Evolutionary conservation across 2,329 filamentous ascomycete genomes (phyloP).

Genomic region (Trichoderma koningii): DNA sequence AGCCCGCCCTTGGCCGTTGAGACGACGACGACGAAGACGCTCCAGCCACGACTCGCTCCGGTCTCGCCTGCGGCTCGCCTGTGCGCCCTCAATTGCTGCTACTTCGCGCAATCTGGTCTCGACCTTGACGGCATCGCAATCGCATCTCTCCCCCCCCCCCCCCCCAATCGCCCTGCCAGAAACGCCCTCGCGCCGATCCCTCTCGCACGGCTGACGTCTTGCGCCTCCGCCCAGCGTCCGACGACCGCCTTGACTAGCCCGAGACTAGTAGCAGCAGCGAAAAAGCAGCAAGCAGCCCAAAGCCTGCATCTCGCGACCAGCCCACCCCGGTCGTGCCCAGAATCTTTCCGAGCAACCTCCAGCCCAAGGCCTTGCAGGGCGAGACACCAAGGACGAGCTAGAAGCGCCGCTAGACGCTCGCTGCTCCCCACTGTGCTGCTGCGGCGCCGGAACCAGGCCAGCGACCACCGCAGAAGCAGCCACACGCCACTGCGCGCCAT

Average conservation of each 20-base stretch:
- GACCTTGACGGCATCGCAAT: background rate
- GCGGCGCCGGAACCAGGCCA: slow-evolving; percentile 20
- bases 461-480: slow-evolving; percentile 20
- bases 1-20: background rate
- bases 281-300: slow-evolving; percentile 12
- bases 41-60: background rate
- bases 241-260: background rate
- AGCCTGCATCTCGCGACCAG: slow-evolving; percentile 19
- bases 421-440: slow-evolving; percentile 19
- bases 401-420: slow-evolving; percentile 26
- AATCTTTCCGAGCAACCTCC: slow-evolving; percentile 25
- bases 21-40: too few species aligned
- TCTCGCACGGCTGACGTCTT: slow-evolving; percentile 27
- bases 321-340: slow-evolving; percentile 10
- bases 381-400: slow-evolving; percentile 17
- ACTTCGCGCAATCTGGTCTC: background rate
- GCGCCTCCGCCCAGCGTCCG: slow-evolving; percentile 17
- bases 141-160: too few species aligned
- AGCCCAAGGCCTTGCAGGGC: slow-evolving; percentile 20
- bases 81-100: background rate
- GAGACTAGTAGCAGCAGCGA: slow-evolving; percentile 12
- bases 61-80: slow-evolving; percentile 7
- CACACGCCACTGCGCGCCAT: slow-evolving; percentile 28
- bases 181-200: slow-evolving; percentile 26
- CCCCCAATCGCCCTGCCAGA: slow-evolving; percentile 6